Base-by-base conservation (phyloP, 495 filamentous ascomycete genomes). In the Rhizodiscina lignyota region DNA sequence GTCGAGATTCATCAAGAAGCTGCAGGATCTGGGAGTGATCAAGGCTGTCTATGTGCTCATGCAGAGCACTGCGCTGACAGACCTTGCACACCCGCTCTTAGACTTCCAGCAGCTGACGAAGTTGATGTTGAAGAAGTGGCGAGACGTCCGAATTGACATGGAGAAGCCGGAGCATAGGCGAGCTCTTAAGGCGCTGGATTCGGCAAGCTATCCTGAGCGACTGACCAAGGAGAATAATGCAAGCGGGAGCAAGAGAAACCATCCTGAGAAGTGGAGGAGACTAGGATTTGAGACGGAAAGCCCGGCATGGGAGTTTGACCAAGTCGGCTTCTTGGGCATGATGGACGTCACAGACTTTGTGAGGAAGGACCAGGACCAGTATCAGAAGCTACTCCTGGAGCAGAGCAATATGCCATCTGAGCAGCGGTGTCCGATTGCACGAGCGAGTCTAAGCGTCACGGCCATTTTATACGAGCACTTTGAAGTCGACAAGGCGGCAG, bases 341-440 rank as follows among this genome's bases (percentile, higher is more conserved):
- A 93, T 96, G 84, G 89, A 99, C 54, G 51, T 96, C 48, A 85
- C 83, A 4, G 85, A 96, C 54, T 99, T 81, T 53, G 81, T 92
- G 32, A 67, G 77, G 44, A 91, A 81, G 49, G 73, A 91, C 43
- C 83, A 93, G 49, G 84, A 94, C 51, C 72, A 73, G 22, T 96
- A 89, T 45, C 87, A 92, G 47, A 93, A 87, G 55, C 58, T 58
- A 15, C 64, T 99, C 23, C 60, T 94, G 18, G 89, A 99, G 54
- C 86, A 99, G 55, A 81, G 82, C 4, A 73, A 75, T 10, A 73
- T 74, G 49, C 67, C 78, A 4, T 36, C 67, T 5, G 61, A 72
- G 35, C 73, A 83, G 43, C 67, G 87, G 34, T 94, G 87, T 59
- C 89, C 91, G 1, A 68, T 99, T 42, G 83, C 91, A 4, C 67